Base-by-base conservation (phyloP, 1,284 basidiomycete species). In the Ustilago xerochloae region DNA sequence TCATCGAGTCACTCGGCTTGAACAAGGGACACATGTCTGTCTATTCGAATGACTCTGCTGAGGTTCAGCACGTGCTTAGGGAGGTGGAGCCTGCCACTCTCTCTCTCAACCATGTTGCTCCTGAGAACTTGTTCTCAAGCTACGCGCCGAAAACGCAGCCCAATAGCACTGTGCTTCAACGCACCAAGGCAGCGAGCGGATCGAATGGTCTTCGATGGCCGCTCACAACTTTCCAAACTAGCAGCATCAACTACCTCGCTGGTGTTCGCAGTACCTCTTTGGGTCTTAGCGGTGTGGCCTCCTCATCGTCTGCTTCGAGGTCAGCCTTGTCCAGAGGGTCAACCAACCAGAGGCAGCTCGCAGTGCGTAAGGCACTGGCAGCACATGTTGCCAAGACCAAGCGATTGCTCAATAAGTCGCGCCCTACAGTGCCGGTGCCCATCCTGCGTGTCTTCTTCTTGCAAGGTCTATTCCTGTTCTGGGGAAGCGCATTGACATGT, bases 91-190 rank as follows among this genome's bases (percentile, higher is more conserved):
- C 54, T 1, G 47, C 61, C 0, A 56, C 30, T 18, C 33, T 63
- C 4, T 63, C 61, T 29, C 30, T 63, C 53, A 57, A 63, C 41
- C 53, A 56, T 43, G 41, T 63, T 35, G 61, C 61, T 20, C 53
- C 54, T 18, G 61, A 63, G 29, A 56, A 63, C n/a, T 39, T 63
- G 7, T 63, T 62, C 16, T 62, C 60, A 16, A 62, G 60, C 60
- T 62, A 62, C 39, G 60, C 60, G 10, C 43, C 45, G 29, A 39
- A 49, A 35, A 13, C 29, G 33, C 24, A 16, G 6, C 22, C 26
- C 8, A 18, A 6, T 28, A 60, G 58, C 43, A 22, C 49, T 15
- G 43, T 52, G 15, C 41, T 36, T 10, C 58, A 60, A n/a, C 33
- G 41, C 16, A 49, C 22, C 3, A 12, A 33, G 24, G 18, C 4